These are phyloP conservation scores for Colletotrichum nymphaeae DNA, from an alignment of 2,329 filamentous ascomycete genomes.

Conservation along the genomic window DNA sequence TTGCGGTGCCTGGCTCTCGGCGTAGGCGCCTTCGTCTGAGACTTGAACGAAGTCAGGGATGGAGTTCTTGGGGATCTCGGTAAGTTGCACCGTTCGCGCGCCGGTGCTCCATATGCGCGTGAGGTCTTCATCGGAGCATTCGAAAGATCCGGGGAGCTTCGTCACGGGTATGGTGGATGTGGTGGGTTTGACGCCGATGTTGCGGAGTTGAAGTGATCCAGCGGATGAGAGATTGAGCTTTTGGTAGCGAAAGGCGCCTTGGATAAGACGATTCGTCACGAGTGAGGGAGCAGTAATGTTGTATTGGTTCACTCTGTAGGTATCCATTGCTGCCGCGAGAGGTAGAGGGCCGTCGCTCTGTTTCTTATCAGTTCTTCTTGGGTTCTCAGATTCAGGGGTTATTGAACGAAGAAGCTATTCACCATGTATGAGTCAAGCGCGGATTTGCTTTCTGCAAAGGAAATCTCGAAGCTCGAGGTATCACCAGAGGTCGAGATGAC, in stretches of 20 bases:
- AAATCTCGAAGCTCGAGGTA: conserved; percentile 9
- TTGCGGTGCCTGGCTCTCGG: conserved; percentile 43
- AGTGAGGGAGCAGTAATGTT: conserved; percentile 42
- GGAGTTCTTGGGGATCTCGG: conserved; percentile 42
- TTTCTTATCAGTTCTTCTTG: neutral
- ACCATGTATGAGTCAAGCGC: neutral
- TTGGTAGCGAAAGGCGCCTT: conserved; percentile 49
- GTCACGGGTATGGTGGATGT: conserved; percentile 39
- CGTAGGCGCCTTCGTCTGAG: conserved; percentile 41
- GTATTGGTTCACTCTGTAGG: conserved; percentile 48
- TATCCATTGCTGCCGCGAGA: conserved; percentile 50
- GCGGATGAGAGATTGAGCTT: conserved; percentile 49
- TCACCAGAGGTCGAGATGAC: conserved; percentile 16
- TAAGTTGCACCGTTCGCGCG: conserved; percentile 46
- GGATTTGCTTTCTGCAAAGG: conserved; percentile 6
- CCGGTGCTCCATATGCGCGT: conserved; percentile 45
- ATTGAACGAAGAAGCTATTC: neutral
- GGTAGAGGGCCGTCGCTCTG: conserved; percentile 45
- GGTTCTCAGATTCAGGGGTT: neutral
- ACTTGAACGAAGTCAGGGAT: conserved; percentile 43
- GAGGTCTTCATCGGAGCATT: conserved; percentile 42
- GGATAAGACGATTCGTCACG: conserved; percentile 47
- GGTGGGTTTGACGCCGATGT: conserved; percentile 43
- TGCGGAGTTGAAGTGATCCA: conserved; percentile 41
- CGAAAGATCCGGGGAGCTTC: conserved; percentile 43